These are phyloP conservation scores for Piloderma croceum DNA, from an alignment of 768 basidiomycete genomes.

Conservation along the genomic window DNA sequence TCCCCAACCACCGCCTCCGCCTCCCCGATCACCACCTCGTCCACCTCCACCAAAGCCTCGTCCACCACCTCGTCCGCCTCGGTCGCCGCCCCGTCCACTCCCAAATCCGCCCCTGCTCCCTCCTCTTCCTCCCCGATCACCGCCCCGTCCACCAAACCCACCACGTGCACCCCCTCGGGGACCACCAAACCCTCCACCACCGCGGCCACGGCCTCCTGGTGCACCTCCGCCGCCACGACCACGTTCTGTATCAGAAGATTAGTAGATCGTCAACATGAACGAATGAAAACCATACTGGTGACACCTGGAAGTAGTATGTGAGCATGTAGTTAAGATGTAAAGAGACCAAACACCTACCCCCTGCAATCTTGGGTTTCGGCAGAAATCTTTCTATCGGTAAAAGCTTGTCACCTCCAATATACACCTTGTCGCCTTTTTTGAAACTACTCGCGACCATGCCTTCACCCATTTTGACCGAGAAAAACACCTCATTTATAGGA, in stretches of 20 bases:
- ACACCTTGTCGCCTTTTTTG: constrained; percentile 97
- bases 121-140: constrained; percentile 15
- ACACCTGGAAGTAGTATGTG: constrained; percentile 32
- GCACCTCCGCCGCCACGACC: constrained; percentile 37
- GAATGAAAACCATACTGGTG: constrained; percentile 41
- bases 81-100: constrained; percentile 30
- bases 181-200: constrained; percentile 36
- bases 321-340: constrained; percentile 1
- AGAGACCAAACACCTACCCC: constrained; percentile 38
- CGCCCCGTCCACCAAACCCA: constrained; percentile 25
- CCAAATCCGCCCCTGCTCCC: constrained; percentile 32
- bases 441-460: constrained; percentile 96
- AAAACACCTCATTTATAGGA: constrained; percentile 97
- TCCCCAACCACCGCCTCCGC: constrained; percentile 33
- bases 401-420: constrained; percentile 95
- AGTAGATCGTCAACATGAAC: not conserved
- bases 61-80: constrained; percentile 35
- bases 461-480: constrained; percentile 94
- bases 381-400: constrained; percentile 94
- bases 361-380: constrained; percentile 86
- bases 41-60: constrained; percentile 45
- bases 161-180: constrained; percentile 25
- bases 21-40: constrained; percentile 41
- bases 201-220: constrained; percentile 23
- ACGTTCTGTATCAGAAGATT: constrained; percentile 34